Base-by-base conservation (phyloP, 495 filamentous ascomycete genomes). In the Neurospora terricola region DNA sequence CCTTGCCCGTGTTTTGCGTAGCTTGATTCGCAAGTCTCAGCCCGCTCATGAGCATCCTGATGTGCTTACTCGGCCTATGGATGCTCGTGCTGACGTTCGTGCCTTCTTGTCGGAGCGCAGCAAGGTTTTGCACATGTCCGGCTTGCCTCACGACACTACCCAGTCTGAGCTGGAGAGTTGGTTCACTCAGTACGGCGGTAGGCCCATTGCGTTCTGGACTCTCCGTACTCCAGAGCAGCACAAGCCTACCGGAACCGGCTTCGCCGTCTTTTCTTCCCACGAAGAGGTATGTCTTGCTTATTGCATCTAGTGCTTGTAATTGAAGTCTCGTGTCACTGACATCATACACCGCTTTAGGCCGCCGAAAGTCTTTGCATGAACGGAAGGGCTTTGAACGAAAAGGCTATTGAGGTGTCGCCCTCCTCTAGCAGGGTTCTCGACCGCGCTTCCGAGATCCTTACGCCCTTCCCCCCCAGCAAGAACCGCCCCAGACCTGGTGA, bases 191-290 rank as follows among this genome's bases (percentile, higher is more conserved):
- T 99, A 97, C 78, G 95, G 96, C 72, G 96, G 96, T 59, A 92
- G 96, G 21, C 96, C 96, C n/a, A 98, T 98, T 84, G 95, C 95
- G 27, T 99, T 99, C 83, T 99, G 95, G 95, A 99, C 96, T 23
- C 86, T 99, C 70, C 93, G 96, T 54, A 98, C 96, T 27, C 96
- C 96, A 12, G 96, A 99, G 81, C 96, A 98, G 82, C 95, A 98
- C 84, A 99, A 99, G 86, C 96, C 96, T 23, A 98, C 95, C 9
- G 96, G 96, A 23, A 94, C 94, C 59, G 96, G 96, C 34, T 99
- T 99, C 81, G 96, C 95, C 27, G 94, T 98, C 39, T 99, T 99
- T 80, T 98, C 96, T 70, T 98, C 95, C 37, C 96, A 99, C 77
- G 96, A 99, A 88, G 96, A 99, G 93, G 95, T 97, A 85, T 84